Conservation (phyloP, 805 yeast species). For the Monosporozyma solicola region DNA sequence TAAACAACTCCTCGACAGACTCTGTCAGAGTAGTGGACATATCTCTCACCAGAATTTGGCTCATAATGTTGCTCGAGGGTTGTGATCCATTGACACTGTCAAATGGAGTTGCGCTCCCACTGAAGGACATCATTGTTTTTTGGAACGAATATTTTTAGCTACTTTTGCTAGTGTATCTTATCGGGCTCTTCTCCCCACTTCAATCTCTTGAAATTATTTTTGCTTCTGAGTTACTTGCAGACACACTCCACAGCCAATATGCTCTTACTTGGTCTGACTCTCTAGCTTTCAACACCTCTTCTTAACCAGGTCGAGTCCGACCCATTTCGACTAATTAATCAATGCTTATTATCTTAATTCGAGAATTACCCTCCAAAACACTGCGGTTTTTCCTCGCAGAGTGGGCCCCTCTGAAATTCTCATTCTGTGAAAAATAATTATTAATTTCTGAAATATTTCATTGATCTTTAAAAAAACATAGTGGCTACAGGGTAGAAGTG, state of each 20-base stretch:
- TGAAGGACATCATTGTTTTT: background rate
- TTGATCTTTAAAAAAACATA: background rate
- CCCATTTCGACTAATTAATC: background rate
- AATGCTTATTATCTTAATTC: background rate
- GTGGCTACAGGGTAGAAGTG: background rate
- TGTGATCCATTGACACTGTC: background rate
- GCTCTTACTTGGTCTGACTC: background rate
- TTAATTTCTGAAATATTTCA: background rate
- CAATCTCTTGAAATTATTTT: background rate
- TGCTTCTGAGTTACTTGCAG: too few relatives aligned
- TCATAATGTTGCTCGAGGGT: background rate
- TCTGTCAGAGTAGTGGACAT: background rate
- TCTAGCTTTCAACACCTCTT: background rate
- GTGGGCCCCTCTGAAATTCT: background rate
- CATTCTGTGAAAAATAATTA: background rate
- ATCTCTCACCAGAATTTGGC: background rate
- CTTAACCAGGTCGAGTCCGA: background rate
- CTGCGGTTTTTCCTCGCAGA: background rate
- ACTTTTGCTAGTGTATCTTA: background rate
- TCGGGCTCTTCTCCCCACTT: background rate
- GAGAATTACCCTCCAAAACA: background rate
- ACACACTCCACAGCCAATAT: too few relatives aligned
- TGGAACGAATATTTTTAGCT: background rate
- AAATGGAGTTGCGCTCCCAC: background rate
- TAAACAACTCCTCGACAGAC: background rate